Percentiles rank a stretch among this genome's conserved stretches.
Conservation (phyloP, 108 stramenopile genomes). For the Skeletonema menzelii region DNA sequence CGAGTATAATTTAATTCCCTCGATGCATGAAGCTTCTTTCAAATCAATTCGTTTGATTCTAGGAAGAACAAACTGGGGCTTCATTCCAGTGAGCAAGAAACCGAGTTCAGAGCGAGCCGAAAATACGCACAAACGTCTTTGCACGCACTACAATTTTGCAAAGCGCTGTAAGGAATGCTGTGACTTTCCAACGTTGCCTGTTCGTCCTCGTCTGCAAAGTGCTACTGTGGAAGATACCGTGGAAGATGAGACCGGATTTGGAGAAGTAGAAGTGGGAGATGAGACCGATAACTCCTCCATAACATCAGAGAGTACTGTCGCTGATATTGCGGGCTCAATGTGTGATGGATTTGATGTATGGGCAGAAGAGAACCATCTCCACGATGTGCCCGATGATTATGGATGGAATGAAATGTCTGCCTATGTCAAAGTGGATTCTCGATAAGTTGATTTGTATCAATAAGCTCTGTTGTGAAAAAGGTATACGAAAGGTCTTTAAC, state of each 20-base stretch:
- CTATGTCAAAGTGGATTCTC: conserved; percentile 15
- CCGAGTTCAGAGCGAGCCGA: conserved; percentile 59
- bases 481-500: not conserved
- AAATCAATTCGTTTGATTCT: conserved; percentile 68
- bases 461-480: not conserved
- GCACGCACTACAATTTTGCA: conserved; percentile 79
- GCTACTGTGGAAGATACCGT: conserved; percentile 26
- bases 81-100: conserved; percentile 63
- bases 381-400: conserved; percentile 65
- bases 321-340: conserved; percentile 61
- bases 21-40: conserved; percentile 62
- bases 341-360: conserved; percentile 70
- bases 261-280: conserved; percentile 17
- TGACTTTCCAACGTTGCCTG: conserved; percentile 57
- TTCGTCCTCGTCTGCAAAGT: conserved; percentile 40
- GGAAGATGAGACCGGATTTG: not conserved
- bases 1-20: conserved; percentile 80
- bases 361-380: conserved; percentile 52
- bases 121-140: conserved; percentile 70
- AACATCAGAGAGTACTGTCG: conserved; percentile 40
- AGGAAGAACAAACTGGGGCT: conserved; percentile 80
- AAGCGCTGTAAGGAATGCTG: conserved; percentile 75
- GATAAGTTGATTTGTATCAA: not conserved
- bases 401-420: conserved; percentile 74
- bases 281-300: not conserved